Conservation (phyloP, 225 moss, liverwort and hornwort genomes). For the Polytrichum formosum region DNA sequence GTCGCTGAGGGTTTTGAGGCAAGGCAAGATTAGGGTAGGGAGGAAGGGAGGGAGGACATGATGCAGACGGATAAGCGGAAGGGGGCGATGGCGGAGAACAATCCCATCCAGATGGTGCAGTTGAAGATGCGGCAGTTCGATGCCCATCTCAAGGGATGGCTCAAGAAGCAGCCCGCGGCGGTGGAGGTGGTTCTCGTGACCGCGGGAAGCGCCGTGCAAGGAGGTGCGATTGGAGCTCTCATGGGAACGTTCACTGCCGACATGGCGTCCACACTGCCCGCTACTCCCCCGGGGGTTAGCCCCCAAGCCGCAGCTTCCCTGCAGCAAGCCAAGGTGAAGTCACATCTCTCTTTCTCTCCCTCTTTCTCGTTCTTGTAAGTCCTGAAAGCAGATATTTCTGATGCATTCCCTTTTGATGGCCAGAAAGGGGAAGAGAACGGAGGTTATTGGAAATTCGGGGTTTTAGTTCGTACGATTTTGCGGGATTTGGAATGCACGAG, state of each 20-base stretch:
- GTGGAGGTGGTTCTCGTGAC: slow-evolving; percentile 79
- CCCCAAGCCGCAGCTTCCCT: slow-evolving; percentile 76
- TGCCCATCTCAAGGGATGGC: slow-evolving; percentile 64
- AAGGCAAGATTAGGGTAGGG: too few species aligned
- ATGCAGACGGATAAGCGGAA: slow-evolving; percentile 35
- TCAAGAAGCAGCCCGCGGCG: slow-evolving; percentile 75
- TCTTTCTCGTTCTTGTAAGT: too few species aligned
- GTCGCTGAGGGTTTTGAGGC: too few species aligned
- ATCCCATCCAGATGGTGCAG: slow-evolving; percentile 52
- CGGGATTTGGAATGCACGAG: too few species aligned
- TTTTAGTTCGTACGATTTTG: too few species aligned
- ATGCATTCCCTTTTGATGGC: too few species aligned
- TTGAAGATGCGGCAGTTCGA: slow-evolving; percentile 71
- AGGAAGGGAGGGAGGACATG: slow-evolving; percentile 8
- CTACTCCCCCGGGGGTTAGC: slow-evolving; percentile 55
- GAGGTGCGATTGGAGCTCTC: slow-evolving; percentile 83
- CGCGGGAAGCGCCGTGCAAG: slow-evolving; percentile 77
- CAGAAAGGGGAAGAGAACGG: too few species aligned
- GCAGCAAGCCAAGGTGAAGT: slow-evolving; percentile 72
- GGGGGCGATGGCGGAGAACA: slow-evolving; percentile 20
- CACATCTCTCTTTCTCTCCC: too few species aligned
- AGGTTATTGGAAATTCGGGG: too few species aligned
- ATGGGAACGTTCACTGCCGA: slow-evolving; percentile 92
- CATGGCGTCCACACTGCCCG: slow-evolving; percentile 69
- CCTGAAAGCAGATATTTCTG: too few species aligned